phyloP scores from a whole-genome alignment of 2,329 filamentous ascomycete species.

The Alternaria infectoria region DNA sequence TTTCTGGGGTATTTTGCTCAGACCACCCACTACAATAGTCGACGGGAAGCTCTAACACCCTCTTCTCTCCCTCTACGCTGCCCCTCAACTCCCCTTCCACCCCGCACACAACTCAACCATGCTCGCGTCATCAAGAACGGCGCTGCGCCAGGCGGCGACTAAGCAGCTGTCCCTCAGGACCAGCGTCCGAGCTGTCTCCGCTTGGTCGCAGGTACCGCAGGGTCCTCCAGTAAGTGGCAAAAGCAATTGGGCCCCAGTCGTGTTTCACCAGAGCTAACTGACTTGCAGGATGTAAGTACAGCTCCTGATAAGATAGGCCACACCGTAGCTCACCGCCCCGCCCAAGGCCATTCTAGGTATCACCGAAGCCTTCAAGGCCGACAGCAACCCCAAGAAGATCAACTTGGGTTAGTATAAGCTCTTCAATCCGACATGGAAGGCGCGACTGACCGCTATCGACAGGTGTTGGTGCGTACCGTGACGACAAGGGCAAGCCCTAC shows the following conservation, averaged over 20 bases:
- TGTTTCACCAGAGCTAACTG: constrained; percentile 22
- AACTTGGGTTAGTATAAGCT: constrained; percentile 73
- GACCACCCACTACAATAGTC: constrained; percentile 27
- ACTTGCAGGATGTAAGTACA: constrained; percentile 45
- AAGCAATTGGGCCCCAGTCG: constrained; percentile 17
- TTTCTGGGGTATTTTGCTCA: constrained; percentile 39
- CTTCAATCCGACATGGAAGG: background rate
- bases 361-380: constrained; percentile 99
- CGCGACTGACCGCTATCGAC: constrained; percentile 26
- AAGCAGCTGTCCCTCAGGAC: constrained; percentile 43
- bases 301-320: background rate
- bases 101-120: constrained; percentile 30
- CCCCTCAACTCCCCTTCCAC: constrained; percentile 8
- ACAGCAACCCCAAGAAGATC: constrained; percentile 93
- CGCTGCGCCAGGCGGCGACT: constrained; percentile 46
- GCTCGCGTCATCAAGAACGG: constrained; percentile 48
- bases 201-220: constrained; percentile 90
- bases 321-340: constrained; percentile 26
- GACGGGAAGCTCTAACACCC: constrained; percentile 13
- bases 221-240: constrained; percentile 81
- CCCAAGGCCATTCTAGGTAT: constrained; percentile 81
- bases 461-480: constrained; percentile 97
- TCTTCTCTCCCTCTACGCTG: constrained; percentile 11
- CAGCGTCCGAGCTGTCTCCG: constrained; percentile 71
- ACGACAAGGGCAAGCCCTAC: constrained; percentile 97